Base-by-base conservation (phyloP, 139 green algal genomes). In the Volvox africanus region DNA sequence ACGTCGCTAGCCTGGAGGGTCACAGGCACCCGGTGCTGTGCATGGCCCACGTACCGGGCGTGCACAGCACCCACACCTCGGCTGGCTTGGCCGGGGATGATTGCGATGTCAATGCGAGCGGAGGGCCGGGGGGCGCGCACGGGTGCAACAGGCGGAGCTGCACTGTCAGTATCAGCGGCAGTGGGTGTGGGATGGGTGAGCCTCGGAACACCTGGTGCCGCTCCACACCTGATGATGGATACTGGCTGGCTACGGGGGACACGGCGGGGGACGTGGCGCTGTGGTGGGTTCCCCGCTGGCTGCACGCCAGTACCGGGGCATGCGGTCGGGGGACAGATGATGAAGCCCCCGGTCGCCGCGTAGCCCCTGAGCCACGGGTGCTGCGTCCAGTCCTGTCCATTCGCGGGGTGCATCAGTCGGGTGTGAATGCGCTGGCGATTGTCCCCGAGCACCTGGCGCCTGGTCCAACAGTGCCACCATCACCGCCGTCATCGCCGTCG, bases 211-310 rank as follows among this genome's bases (percentile, higher is more conserved):
- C 44, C 44, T 5, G 5, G 5, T 55, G 44, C 44, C 44, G 44
- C 44, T 5, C 9, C 44, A 9, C 44, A 55, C 44, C 44, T 6
- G 65, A 73, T 6, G 65, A 16, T 28, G 87, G 87, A 5, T 90
- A 90, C 61, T 91, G 61, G 87, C 61, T 91, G 0, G 76, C 26
- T 0, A 91, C 61, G 0, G 87, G 87, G 17, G 87, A 91, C 87
- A 91, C 87, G 33, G 75, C 21, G 6, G 87, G 87, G 28, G 71
- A 50, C 16, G 76, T 91, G 61, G 87, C 76, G 61, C 61, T 91
- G 12, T 91, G 87, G 86, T 90, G 86, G 86, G 0, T 90, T 0
- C 73, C 86, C 6, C 1, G 28, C 12, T 12, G 0, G 13, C 50
- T 83, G 73, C 86, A 90, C 69, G 17, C 1, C 17, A n/a, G n/a